A percentile compares a stretch with the other conserved stretches of the same genome.
phyloP scores from a whole-genome alignment of 2,329 filamentous ascomycete species.

The Endoconidiophora laricicola region DNA sequence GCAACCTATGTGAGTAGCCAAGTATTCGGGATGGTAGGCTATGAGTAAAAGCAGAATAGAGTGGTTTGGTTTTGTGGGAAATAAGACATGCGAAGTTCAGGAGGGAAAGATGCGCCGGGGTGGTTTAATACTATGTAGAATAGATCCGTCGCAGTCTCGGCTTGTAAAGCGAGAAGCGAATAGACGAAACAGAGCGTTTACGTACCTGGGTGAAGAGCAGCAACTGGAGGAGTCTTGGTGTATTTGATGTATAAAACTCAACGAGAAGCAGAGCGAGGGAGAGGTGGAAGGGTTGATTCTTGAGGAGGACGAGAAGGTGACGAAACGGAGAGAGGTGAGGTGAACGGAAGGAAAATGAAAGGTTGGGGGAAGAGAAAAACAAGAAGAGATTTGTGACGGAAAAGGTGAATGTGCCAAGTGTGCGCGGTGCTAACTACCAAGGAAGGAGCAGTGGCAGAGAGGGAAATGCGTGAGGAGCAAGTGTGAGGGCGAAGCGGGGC shows the following conservation, averaged over 20 bases:
- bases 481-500: not conserved
- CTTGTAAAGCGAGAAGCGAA: conserved; percentile 14
- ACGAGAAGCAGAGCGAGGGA: not conserved
- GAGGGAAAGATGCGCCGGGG: conserved; percentile 1
- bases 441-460: conserved; percentile 16
- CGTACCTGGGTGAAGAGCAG: conserved; percentile 5
- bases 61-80: too few species aligned
- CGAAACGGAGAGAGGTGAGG: conserved; percentile 11
- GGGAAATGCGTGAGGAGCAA: conserved; percentile 15
- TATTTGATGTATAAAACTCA: too few species aligned
- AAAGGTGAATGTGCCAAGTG: conserved; percentile 6
- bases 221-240: not conserved
- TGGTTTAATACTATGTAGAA: conserved; percentile 11
- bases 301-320: not conserved
- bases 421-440: not conserved
- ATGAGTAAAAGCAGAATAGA: too few species aligned
- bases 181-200: conserved; percentile 14
- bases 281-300: not conserved
- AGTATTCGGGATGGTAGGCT: too few species aligned
- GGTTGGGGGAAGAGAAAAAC: conserved; percentile 8
- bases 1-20: too few species aligned
- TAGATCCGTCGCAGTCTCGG: not conserved
- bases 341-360: conserved; percentile 2
- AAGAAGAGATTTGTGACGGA: conserved; percentile 13
- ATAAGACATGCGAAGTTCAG: too few species aligned